Base-by-base conservation (phyloP, 2,329 filamentous ascomycete genomes). In the Cadophora sp. region DNA sequence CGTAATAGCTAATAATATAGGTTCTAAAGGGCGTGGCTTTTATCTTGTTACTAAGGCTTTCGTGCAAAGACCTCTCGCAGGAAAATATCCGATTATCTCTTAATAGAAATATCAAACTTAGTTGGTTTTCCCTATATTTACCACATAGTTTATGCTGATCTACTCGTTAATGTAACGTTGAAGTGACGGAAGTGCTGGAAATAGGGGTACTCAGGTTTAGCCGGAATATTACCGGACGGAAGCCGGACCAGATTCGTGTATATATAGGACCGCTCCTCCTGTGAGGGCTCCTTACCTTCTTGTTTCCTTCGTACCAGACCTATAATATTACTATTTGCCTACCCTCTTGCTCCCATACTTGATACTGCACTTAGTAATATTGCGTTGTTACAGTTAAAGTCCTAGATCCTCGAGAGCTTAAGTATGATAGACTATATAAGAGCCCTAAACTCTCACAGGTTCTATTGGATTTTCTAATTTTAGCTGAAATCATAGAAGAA, bases 401-500 rank as follows among this genome's bases (percentile, higher is more conserved):
- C 50, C 24, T 53, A 53, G 50, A 53, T 53, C 50, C 50, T 53
- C 50, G 50, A 53, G 50, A 53, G 22, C 50, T 53, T 7, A 53
- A 53, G 50, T 53, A 53, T 53, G 22, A 53, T 53, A 16, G 22
- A 24, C n/a, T 53, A 53, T 16, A 27, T 11, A 22, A 53, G 50
- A 53, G 22, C 50, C 50, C 22, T 6, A 53, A 53, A 53, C 8
- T 53, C 50, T 68, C 34, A 24, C 24, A 68, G 29, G 62, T 68
- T 59, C 64, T 69, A 24, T 19, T 69, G 26, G 64, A 69, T 61
- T 69, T 69, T 48, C 64, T 40, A 46, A 61, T 69, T 37, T 61
- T 66, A 26, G 67, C 67, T 60, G 29, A 66, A 64, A 40, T 69
- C 11, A 69, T 69, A 64, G 59, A 69, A 55, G 63, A 69, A 53